Base-by-base conservation (phyloP, 768 basidiomycete species). In the Jaapia argillacea region DNA sequence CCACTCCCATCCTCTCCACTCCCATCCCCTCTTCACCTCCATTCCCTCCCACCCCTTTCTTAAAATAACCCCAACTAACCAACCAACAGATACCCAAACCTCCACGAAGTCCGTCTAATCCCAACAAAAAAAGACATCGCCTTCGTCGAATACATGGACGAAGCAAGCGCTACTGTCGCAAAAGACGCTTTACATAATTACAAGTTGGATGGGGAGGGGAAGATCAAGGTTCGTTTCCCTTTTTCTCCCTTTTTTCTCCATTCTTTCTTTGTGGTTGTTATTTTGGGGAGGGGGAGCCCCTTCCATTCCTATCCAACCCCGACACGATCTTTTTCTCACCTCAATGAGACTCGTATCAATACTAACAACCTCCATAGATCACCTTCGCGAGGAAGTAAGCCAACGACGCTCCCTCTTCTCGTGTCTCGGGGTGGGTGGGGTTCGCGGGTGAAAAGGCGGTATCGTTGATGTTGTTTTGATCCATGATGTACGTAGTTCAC, bases 161-260 rank as follows among this genome's bases (percentile, higher is more conserved):
- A 98, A 61, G 77, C 71, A 31, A 87, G 86, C 49, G 86, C 94
- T 13, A 84, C 81, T 18, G 78, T 84, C 41, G 96, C 96, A 33
- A 93, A 94, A 59, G 93, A 97, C 47, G 93, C 90, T 13, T 65
- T 98, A 55, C 93, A 99, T 76, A 97, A 97, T 62, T 91, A 89
- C 77, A 92, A 90, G 64, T 71, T 98, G 59, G 91, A 96, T 52
- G 92, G 91, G 42, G 93, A 96, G 65, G 90, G 89, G 67, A 97
- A 97, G 69, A 96, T 97, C 75, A 98, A 97, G 79, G 93, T 84
- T 42, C 51, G 64, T 48, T 24, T 22, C n/a, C 24, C 22, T 20
- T 31, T 2, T 43, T n/a, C 41, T 31, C 37, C 14, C 6, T 46
- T 27, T 6, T 27, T 38, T 6, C 38, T 40, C 37, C 13, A 22